Evolutionary conservation across 148 eudicot species (phyloP), one percentile per base, ranked within the genome.

Genomic region (Nepenthes gracilis): DNA sequence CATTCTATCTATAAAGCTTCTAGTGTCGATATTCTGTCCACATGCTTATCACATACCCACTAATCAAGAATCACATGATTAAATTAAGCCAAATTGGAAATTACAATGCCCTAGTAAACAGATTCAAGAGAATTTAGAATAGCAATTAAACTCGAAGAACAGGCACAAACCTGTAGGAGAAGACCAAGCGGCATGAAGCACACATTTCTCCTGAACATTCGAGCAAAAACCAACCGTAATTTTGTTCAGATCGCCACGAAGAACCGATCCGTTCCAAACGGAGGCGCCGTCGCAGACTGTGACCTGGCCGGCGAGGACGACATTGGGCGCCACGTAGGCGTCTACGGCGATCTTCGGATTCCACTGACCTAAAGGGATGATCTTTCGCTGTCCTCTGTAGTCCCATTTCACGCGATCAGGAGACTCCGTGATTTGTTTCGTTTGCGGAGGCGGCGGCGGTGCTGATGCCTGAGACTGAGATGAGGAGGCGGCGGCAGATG

Each of bases 231-330:
- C 99, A 1, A 94, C 90, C 5, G 71, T 77, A 57, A 94, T 89
- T 73, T 94, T 94, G 35, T 94, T 94, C 32, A 88, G 83, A 80
- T 93, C 99, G 33, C 99, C 96, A 0, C 99, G 69, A 13, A 93
- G 70, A 47, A 93, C 96, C 36, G 96, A 55, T 12, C 99, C 96
- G 73, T 72, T 86, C 99, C 99, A 93, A 1, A 93, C 96, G 9
- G 99, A 88, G 0, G 99, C 85, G 6, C 96, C 99, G 37, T 93
- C 96, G 40, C 72, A 85, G 33, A 93, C 99, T 34, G 82, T 70
- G 35, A 94, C 97, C 65, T 94, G 99, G 1, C 99, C 99, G n/a
- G 99, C 99, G 7, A 94, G 85, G 0, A 94, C 97, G 7, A 89
- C 99, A 58, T 94, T 94, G 3, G 99, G 95, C 1, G 99, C 97